Percentiles rank a stretch among this genome's conserved stretches.
Conservation (phyloP, 192 early-diverging fungal genomes). For the Chytriomyces confervae region DNA sequence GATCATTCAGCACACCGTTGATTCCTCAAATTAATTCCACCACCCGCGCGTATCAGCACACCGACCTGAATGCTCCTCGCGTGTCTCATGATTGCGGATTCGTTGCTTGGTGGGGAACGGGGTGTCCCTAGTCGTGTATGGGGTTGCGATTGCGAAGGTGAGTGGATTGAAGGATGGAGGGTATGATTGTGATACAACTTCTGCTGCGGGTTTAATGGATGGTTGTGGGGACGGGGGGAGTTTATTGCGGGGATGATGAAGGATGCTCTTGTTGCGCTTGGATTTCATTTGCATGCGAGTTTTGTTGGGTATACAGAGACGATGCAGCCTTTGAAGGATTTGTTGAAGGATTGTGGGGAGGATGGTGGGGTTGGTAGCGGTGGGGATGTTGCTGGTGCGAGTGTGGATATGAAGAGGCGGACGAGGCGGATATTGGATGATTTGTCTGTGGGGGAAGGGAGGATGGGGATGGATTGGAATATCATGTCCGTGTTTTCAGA, state of each 20-base stretch:
- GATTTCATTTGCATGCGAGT: constrained; percentile 6
- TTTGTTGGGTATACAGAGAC: constrained; percentile 7
- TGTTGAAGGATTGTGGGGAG: constrained; percentile 4
- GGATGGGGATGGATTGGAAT: constrained; percentile 10
- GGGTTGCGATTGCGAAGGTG: background rate
- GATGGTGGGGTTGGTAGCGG: too few relatives aligned
- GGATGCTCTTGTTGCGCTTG: background rate
- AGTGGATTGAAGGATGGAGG: constrained; percentile 2
- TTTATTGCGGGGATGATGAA: background rate
- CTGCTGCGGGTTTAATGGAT: too few relatives aligned
- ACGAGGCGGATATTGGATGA: constrained; percentile 14
- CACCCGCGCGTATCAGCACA: background rate
- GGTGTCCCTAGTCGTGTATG: constrained; percentile 16
- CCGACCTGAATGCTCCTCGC: constrained; percentile 14
- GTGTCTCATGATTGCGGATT: constrained; percentile 8
- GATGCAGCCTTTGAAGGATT: too few relatives aligned
- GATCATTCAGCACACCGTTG: too few relatives aligned
- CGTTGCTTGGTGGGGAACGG: constrained; percentile 1
- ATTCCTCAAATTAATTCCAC: background rate
- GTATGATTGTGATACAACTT: too few relatives aligned
- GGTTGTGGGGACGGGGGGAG: background rate
- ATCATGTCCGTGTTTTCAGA: too few relatives aligned
- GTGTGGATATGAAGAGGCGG: constrained; percentile 12
- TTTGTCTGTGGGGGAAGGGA: constrained; percentile 18
- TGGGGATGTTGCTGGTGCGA: background rate